Conservation (phyloP, 805 yeast species). For the Candida ulmi region DNA sequence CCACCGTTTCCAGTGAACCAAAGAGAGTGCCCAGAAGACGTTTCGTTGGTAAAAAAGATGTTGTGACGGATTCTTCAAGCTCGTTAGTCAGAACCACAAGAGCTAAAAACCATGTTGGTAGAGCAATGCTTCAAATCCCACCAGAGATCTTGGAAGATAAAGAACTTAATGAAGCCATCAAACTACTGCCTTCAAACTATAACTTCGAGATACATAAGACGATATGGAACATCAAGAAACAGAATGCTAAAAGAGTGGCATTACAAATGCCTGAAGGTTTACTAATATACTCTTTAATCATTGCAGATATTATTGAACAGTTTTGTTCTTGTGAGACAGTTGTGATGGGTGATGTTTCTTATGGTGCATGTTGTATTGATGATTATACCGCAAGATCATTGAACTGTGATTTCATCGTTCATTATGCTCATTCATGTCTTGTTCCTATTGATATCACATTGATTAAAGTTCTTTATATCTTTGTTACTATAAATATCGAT, state of each 20-base stretch:
- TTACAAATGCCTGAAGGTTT: conserved; percentile 97
- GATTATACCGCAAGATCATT: conserved; percentile 90
- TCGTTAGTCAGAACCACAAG: conserved; percentile 22
- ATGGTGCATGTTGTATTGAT: conserved; percentile 98
- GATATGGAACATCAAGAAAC: conserved; percentile 82
- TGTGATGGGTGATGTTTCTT: conserved; percentile 98
- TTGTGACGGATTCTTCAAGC: conserved; percentile 9
- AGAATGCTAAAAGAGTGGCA: conserved; percentile 76
- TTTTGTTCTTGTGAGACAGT: conserved; percentile 83
- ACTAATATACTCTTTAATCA: conserved; percentile 77
- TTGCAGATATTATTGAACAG: conserved; percentile 90
- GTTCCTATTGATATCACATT: conserved; percentile 91
- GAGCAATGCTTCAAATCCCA: conserved; percentile 84
- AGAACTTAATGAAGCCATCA: conserved; percentile 80
- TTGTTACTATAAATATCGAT: conserved; percentile 89
- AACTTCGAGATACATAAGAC: conserved; percentile 96
- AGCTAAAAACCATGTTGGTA: conserved; percentile 35
- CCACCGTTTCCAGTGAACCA: not conserved
- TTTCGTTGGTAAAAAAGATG: conserved; percentile 51
- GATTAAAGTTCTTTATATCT: conserved; percentile 89
- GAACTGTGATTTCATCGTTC: conserved; percentile 91
- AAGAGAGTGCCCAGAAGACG: conserved; percentile 40
- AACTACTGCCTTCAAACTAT: conserved; percentile 81
- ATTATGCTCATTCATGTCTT: conserved; percentile 95
- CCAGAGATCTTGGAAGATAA: conserved; percentile 72